Evolutionary conservation across 129 eudicot species (phyloP).

Genomic region (Flaveria ramosissima): DNA sequence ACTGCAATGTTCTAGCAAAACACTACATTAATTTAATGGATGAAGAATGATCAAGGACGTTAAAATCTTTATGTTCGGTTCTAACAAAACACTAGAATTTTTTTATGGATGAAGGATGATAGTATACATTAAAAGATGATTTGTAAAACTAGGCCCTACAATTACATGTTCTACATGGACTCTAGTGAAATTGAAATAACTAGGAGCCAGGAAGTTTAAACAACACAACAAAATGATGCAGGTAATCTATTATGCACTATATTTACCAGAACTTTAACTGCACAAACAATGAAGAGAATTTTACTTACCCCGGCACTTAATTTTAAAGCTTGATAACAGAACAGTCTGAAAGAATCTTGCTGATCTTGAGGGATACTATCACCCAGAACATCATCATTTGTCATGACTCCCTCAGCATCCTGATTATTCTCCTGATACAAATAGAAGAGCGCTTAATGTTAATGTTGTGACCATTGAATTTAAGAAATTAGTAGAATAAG

Average conservation of each 20-base stretch:
- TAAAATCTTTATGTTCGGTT: slow-evolving; percentile 7
- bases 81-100: neutral
- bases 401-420: slow-evolving; percentile 60
- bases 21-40: neutral
- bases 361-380: slow-evolving; percentile 85
- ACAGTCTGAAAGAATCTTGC: slow-evolving; percentile 64
- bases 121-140: slow-evolving; percentile 1
- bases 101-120: neutral
- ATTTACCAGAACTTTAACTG: neutral
- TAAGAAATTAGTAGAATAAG: neutral
- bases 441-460: neutral
- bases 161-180: neutral
- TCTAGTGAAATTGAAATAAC: neutral
- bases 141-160: neutral
- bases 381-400: slow-evolving; percentile 95
- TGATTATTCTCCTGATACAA: slow-evolving; percentile 49
- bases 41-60: neutral
- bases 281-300: slow-evolving; percentile 6
- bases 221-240: neutral
- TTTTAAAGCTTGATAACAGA: slow-evolving; percentile 76
- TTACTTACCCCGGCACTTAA: slow-evolving; percentile 60
- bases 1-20: too few relatives aligned
- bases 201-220: neutral
- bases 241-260: neutral
- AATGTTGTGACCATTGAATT: neutral